A percentile compares a stretch with the other conserved stretches of the same genome.
phyloP scores from a whole-genome alignment of 495 filamentous ascomycete species.

The Bathelium albidoporum region DNA sequence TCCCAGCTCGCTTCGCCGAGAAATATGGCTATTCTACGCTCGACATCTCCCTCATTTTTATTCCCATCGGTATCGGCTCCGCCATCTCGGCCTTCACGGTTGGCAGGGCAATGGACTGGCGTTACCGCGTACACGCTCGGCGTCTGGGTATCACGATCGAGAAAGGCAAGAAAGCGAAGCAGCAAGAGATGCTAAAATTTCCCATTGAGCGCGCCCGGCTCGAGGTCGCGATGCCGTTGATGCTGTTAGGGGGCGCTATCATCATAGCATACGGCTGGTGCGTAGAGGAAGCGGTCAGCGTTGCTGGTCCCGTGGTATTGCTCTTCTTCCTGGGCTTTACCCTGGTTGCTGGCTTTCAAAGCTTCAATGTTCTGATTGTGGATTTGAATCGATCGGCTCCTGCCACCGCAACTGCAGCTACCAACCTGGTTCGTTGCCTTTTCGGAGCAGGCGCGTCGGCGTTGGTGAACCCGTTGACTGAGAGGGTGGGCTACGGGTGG shows the following conservation, averaged over 20 bases:
- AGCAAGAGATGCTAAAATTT: constrained; percentile 34
- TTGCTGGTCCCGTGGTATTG: constrained; percentile 34
- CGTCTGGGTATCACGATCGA: constrained; percentile 24
- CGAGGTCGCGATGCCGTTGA: constrained; percentile 30
- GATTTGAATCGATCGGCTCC: constrained; percentile 35
- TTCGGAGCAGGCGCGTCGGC: constrained; percentile 37
- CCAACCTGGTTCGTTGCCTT: constrained; percentile 39
- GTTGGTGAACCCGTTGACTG: constrained; percentile 32
- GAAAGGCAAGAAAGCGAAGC: constrained; percentile 26
- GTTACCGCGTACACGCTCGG: constrained; percentile 32
- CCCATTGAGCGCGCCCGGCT: constrained; percentile 36
- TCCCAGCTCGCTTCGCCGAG: constrained; percentile 28
- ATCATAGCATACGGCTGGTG: constrained; percentile 42
- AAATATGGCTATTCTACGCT: constrained; percentile 36
- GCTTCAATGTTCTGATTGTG: constrained; percentile 34
- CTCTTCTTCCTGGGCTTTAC: constrained; percentile 37
- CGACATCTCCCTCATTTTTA: constrained; percentile 38
- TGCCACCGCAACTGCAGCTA: constrained; percentile 39
- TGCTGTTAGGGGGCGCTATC: constrained; percentile 28
- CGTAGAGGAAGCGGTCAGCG: constrained; percentile 27
- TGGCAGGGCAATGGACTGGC: constrained; percentile 35
- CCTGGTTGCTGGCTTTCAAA: constrained; percentile 28
- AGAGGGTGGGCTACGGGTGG: constrained; percentile 41
- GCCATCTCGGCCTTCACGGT: constrained; percentile 29
- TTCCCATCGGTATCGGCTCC: constrained; percentile 37